Conservation (phyloP, 2,329 filamentous ascomycete genomes). For the Epichloe bromicola region DNA sequence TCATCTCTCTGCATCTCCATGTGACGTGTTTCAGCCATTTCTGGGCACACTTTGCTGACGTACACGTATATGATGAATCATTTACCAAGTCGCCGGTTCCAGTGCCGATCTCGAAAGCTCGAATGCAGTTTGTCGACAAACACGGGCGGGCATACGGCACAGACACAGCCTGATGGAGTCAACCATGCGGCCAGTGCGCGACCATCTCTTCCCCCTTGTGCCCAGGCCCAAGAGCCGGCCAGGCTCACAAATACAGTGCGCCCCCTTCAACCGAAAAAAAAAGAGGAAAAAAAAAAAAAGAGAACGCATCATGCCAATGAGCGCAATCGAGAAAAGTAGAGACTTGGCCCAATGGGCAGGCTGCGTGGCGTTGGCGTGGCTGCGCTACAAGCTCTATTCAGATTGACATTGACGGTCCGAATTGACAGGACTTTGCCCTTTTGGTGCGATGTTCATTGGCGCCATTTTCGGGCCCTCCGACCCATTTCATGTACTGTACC, state of each 20-base stretch:
- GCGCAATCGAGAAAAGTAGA: no score
- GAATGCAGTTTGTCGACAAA: neutral
- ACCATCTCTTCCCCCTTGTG: neutral
- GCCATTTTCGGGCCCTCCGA: no score
- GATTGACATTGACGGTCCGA: no score
- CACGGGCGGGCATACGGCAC: neutral
- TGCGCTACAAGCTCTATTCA: no score
- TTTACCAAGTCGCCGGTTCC: neutral
- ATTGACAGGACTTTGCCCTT: no score
- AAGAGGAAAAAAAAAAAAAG: no score
- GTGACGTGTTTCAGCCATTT: neutral
- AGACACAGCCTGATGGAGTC: neutral
- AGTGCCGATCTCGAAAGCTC: neutral
- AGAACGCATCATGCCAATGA: no score
- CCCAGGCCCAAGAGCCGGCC: slow-evolving; percentile 4
- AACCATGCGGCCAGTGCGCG: neutral
- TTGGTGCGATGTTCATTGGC: no score
- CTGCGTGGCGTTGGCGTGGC: no score
- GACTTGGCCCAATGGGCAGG: no score
- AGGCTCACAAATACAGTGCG: neutral
- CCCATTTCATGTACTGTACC: no score
- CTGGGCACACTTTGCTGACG: neutral
- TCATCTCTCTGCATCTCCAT: neutral
- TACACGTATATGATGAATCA: neutral
- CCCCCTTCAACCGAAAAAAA: no score